These are phyloP conservation scores for Lycium ferocissimum DNA, from an alignment of 257 asterid genomes.

Conservation along the genomic window DNA sequence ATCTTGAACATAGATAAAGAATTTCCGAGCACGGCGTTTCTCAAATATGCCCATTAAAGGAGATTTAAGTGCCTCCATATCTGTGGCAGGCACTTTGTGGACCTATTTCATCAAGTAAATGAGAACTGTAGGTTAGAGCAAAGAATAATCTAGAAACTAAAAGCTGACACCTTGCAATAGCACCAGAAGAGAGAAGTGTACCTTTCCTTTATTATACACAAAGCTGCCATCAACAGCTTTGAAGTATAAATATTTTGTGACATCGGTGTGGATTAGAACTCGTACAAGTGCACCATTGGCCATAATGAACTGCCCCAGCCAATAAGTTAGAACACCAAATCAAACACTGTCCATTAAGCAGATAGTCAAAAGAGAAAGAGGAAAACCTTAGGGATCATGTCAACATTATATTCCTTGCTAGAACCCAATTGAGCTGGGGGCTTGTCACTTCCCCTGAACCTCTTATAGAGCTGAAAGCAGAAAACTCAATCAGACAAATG, in stretches of 20 bases:
- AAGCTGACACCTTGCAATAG: constrained; percentile 92
- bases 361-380: not conserved
- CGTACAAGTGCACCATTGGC: constrained; percentile 97
- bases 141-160: constrained; percentile 50
- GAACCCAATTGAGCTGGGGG: constrained; percentile 91
- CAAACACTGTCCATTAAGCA: not conserved
- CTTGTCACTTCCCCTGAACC: constrained; percentile 86
- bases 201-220: constrained; percentile 92
- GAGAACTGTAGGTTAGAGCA: not conserved
- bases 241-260: constrained; percentile 86
- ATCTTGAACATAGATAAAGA: constrained; percentile 91
- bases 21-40: constrained; percentile 95
- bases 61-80: constrained; percentile 96
- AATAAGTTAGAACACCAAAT: not conserved
- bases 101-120: constrained; percentile 55
- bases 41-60: constrained; percentile 98
- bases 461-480: constrained; percentile 72
- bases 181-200: constrained; percentile 50
- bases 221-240: constrained; percentile 98
- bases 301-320: constrained; percentile 74
- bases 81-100: constrained; percentile 98
- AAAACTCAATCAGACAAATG: constrained; percentile 20
- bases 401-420: constrained; percentile 92
- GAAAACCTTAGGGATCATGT: constrained; percentile 94
- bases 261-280: constrained; percentile 91